Percentiles rank a stretch among this genome's conserved stretches.
Conservation (phyloP, 129 eudicot genomes). For the Ambrosia artemisiifolia region DNA sequence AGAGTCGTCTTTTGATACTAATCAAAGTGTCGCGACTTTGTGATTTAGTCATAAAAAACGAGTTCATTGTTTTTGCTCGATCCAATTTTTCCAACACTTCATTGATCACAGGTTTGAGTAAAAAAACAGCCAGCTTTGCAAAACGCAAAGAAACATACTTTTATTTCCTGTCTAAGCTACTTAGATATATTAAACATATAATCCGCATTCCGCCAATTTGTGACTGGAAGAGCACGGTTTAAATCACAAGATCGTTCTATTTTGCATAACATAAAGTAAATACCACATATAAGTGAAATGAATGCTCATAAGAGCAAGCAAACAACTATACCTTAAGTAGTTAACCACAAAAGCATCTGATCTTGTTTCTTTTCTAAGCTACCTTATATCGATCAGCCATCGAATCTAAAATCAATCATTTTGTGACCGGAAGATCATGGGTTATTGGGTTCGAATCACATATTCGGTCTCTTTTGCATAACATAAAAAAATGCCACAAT, state of each 20-base stretch:
- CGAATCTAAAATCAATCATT: constrained; percentile 12
- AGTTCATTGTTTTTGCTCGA: too few relatives aligned
- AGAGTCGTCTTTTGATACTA: too few relatives aligned
- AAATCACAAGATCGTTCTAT: neutral
- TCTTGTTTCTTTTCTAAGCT: neutral
- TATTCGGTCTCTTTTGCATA: neutral
- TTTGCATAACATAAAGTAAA: constrained; percentile 1
- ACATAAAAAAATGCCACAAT: neutral
- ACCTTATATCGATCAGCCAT: neutral
- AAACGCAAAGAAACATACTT: neutral
- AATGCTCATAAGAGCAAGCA: too few relatives aligned
- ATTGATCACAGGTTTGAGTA: neutral
- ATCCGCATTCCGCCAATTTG: neutral
- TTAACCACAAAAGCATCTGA: too few relatives aligned
- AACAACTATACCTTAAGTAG: too few relatives aligned
- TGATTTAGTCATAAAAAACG: too few relatives aligned
- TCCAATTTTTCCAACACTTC: too few relatives aligned
- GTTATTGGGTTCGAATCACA: neutral
- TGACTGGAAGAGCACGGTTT: neutral
- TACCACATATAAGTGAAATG: neutral
- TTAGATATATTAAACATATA: neutral
- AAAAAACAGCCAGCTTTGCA: neutral
- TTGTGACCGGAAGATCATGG: neutral
- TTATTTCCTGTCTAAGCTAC: neutral
- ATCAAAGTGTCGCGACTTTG: too few relatives aligned